phyloP scores from a whole-genome alignment of 495 filamentous ascomycete genomes.

The Aspergillus affinis region DNA sequence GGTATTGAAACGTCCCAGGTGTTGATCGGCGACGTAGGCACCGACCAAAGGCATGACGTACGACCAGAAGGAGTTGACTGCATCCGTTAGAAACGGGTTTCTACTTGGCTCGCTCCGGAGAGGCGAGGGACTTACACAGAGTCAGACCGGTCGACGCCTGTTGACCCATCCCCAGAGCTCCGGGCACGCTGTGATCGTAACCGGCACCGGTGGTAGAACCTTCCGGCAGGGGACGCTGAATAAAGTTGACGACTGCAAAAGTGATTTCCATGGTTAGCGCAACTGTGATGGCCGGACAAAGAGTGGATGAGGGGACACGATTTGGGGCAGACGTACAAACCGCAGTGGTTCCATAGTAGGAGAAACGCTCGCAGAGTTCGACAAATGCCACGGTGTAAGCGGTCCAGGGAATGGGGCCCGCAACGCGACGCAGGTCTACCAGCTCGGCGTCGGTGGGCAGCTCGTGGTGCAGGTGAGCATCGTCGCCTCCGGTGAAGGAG shows the following conservation, averaged over 20 bases:
- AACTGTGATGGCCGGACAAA: background rate
- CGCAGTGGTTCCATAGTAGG: slow-evolving; percentile 74
- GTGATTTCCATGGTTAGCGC: slow-evolving; percentile 4
- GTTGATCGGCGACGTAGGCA: slow-evolving; percentile 71
- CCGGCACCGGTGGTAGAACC: slow-evolving; percentile 62
- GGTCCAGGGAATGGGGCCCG: slow-evolving; percentile 62
- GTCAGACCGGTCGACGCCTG: slow-evolving; percentile 63
- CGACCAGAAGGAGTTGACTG: slow-evolving; percentile 74
- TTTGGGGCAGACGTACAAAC: slow-evolving; percentile 53
- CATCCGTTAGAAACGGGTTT: slow-evolving; percentile 11
- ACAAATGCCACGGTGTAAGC: slow-evolving; percentile 71
- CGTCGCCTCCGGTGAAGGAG: slow-evolving; percentile 7
- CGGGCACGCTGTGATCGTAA: slow-evolving; percentile 47
- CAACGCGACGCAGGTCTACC: slow-evolving; percentile 59
- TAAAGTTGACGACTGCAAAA: slow-evolving; percentile 59
- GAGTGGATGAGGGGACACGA: background rate
- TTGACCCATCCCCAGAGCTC: slow-evolving; percentile 68
- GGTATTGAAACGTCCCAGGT: slow-evolving; percentile 66
- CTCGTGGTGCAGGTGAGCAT: slow-evolving; percentile 21
- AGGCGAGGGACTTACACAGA: slow-evolving; percentile 30
- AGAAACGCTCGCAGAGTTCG: slow-evolving; percentile 77
- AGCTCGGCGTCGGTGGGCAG: slow-evolving; percentile 61
- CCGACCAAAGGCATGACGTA: slow-evolving; percentile 69
- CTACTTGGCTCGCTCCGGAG: background rate
- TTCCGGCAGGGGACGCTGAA: slow-evolving; percentile 61